Percentiles rank a stretch among this genome's conserved stretches.
phyloP scores from a whole-genome alignment of 176 grass and related monocot genomes.

The Pontederia crassipes region DNA sequence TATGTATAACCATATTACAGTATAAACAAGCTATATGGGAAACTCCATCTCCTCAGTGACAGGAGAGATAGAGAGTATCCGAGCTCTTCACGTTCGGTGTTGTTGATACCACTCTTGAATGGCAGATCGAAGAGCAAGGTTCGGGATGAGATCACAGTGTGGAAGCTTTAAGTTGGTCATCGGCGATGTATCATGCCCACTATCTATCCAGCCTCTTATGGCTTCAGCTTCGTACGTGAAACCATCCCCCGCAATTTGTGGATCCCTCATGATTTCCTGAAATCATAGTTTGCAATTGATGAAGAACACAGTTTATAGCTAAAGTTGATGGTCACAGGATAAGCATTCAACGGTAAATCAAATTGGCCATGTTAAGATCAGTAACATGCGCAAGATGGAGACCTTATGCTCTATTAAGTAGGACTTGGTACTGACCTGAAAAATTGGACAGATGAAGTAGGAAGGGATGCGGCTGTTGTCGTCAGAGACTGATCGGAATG shows the following conservation, averaged over 20 bases:
- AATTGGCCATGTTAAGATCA: too few relatives aligned
- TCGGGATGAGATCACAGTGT: slow-evolving; percentile 29
- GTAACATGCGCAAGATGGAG: too few relatives aligned
- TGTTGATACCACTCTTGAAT: slow-evolving; percentile 44
- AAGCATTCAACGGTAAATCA: too few relatives aligned
- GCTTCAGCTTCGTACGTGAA: slow-evolving; percentile 52
- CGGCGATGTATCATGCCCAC: slow-evolving; percentile 34
- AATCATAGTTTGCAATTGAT: slow-evolving; percentile 2
- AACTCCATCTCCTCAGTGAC: too few relatives aligned
- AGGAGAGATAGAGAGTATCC: too few relatives aligned
- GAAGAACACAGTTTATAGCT: background rate
- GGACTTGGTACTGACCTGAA: slow-evolving; percentile 32
- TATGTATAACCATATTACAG: too few relatives aligned
- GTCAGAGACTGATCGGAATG: slow-evolving; percentile 10
- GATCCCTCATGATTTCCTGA: slow-evolving; percentile 59
- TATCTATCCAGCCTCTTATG: slow-evolving; percentile 40
- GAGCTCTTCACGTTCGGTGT: background rate
- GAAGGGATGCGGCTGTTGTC: slow-evolving; percentile 24
- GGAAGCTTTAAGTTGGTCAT: slow-evolving; percentile 30
- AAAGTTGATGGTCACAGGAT: too few relatives aligned
- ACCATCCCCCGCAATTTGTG: slow-evolving; percentile 47
- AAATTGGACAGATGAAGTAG: slow-evolving; percentile 68
- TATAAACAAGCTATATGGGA: too few relatives aligned
- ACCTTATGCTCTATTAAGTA: background rate
- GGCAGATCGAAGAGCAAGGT: slow-evolving; percentile 36